Evolutionary conservation across 805 yeast genomes (phyloP), one percentile per base, ranked within the genome.

Genomic region (Candida easanensis): DNA sequence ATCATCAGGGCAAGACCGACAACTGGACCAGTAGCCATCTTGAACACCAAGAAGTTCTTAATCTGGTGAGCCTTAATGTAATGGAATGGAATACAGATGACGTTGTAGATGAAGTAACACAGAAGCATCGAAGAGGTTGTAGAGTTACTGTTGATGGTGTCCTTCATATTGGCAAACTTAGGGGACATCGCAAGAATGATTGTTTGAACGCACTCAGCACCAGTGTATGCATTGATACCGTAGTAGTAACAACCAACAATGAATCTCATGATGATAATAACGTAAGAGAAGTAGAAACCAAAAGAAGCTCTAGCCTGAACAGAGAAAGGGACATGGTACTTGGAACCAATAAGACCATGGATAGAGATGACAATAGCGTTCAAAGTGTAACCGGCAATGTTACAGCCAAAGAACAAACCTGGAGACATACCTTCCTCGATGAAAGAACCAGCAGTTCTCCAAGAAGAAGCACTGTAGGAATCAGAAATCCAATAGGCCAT

Each of bases 401-500:
- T 27, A 17, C 50, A 46, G 5, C 31, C 47, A 27, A 18, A 46
- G 37, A 46, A 42, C 31, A 42, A n/a, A 11, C 41, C 50, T 16
- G 50, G 50, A 10, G 45, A 40, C 27, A 46, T 11, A 5, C 50
- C 50, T 23, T 43, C 22, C 11, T 46, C 50, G 30, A 46, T 42
- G 36, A 43, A 46, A 8, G 50, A 39, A 26, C 50, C 50, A 19
- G 46, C 50, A 16, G 39, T 34, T 43, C 50, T 43, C 50, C 50
- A 46, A 2, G 50, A 46, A 8, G 50, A 46, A 9, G 50, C 50
- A 27, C 28, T n/a, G 37, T 46, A 46, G 2, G 50, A 46, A 31
- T 46, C 50, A 3, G 50, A 46, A 28, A 46, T 38, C 50, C 50
- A 46, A 33, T 46, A 46, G 16, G 50, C 50, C 37, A 46, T 30